Evolutionary conservation across 2,329 filamentous ascomycete species (phyloP).

Genomic region (Dryadomyces quercus-mongolicae): DNA sequence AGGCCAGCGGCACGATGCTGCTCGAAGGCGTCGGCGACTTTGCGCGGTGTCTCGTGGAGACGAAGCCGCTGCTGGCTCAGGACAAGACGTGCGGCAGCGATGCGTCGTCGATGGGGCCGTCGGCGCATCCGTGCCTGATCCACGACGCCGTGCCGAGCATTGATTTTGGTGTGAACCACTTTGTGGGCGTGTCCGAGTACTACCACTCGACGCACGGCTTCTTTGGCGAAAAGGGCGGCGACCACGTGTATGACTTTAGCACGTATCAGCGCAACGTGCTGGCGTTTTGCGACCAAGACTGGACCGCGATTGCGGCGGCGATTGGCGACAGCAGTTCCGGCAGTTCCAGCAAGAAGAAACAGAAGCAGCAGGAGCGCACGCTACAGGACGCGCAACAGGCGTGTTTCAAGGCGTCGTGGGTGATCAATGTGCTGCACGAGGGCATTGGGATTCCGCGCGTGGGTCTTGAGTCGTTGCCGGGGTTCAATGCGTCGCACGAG

Average conservation of each 20-base stretch:
- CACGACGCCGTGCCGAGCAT: constrained; percentile 92
- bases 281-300: constrained; percentile 75
- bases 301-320: constrained; percentile 62
- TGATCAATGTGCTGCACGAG: constrained; percentile 92
- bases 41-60: constrained; percentile 68
- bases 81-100: constrained; percentile 55
- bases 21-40: constrained; percentile 81
- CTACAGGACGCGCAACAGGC: constrained; percentile 71
- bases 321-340: constrained; percentile 27
- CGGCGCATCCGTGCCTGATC: constrained; percentile 67
- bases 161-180: constrained; percentile 95
- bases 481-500: constrained; percentile 61
- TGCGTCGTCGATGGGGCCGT: constrained; percentile 22
- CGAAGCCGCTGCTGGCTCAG: constrained; percentile 80
- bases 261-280: constrained; percentile 79
- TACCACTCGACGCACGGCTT: constrained; percentile 98
- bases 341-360: constrained; percentile 1
- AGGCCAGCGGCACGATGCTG: constrained; percentile 21
- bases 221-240: constrained; percentile 66
- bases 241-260: constrained; percentile 77
- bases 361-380: constrained; percentile 54
- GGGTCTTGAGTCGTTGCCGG: constrained; percentile 54
- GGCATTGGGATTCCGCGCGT: constrained; percentile 87
- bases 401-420: constrained; percentile 96
- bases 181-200: constrained; percentile 94